Percentiles rank a stretch among this genome's conserved stretches.
Evolutionary conservation across 2,329 filamentous ascomycete genomes (phyloP).

Genomic region (Calonectria montana): DNA sequence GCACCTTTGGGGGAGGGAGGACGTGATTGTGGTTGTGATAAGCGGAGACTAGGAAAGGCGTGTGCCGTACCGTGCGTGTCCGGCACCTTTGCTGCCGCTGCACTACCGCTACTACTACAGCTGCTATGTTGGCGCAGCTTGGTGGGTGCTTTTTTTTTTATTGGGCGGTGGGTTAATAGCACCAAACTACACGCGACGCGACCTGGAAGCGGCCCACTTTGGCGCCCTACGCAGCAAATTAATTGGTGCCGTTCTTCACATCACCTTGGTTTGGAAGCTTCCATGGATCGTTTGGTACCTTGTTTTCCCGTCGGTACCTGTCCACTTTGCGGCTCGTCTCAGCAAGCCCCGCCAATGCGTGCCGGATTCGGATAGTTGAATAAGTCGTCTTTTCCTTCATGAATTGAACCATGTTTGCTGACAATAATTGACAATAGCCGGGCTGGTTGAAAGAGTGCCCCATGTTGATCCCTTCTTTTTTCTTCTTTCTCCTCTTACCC

Average conservation of each 20-base stretch:
- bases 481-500: too few species aligned
- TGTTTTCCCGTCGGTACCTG: neutral
- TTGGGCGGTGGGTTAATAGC: conserved; percentile 27
- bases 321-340: conserved; percentile 3
- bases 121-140: neutral
- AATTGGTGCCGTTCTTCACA: conserved; percentile 3
- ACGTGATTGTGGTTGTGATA: conserved; percentile 19
- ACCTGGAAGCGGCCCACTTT: conserved; percentile 26
- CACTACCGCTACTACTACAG: neutral
- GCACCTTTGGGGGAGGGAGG: neutral
- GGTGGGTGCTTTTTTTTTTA: conserved; percentile 8
- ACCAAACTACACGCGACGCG: conserved; percentile 39
- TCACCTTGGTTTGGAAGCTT: neutral
- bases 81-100: conserved; percentile 4
- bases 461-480: neutral
- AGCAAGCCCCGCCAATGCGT: conserved; percentile 21
- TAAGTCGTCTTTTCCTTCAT: neutral
- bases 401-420: neutral
- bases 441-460: too few species aligned
- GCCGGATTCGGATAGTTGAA: conserved; percentile 16
- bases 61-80: conserved; percentile 14
- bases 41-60: conserved; percentile 33
- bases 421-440: too few species aligned
- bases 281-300: conserved; percentile 1
- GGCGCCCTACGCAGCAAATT: neutral